Evolutionary conservation across 2,329 filamentous ascomycete genomes (phyloP), one percentile per base, ranked within the genome.

Genomic region (Venturia asperata): DNA sequence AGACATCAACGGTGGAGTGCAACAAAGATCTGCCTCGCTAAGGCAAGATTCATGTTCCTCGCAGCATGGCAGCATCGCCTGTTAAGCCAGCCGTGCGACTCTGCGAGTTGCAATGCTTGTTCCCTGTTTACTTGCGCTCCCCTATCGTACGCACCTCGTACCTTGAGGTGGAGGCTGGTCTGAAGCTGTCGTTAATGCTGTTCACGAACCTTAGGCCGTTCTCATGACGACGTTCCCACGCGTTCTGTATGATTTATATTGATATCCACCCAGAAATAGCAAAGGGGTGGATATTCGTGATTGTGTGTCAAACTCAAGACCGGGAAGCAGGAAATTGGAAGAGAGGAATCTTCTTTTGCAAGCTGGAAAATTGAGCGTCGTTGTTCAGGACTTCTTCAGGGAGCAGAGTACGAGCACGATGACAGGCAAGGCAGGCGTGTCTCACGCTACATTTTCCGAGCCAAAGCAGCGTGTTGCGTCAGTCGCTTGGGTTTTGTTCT

Each of bases 21-120:
- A 15, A 37, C 19, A 21, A 19, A 37, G 27, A 37, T 58, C 24
- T 27, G 49, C 27, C 24, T 37, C 30, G 27, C 52, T 37, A 58
- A 37, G 9, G 52, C 52, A 58, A 52, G 52, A 58, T 37, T 58
- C 52, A 58, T 58, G 52, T 58, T n/a, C 52, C 52, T 58, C 17
- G 13, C 52, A 52, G 21, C 6, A 45, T 34, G n/a, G 9, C 7
- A 43, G 42, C 7, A 11, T 39, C 37, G 11, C 11, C 52, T 27
- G 52, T 37, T 13, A n/a, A 19, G 52, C 52, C 27, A 37, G 27
- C 52, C 6, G 17, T 37, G 24, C 19, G 52, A 58, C 30, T 58
- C n/a, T n/a, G n/a, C n/a, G n/a, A n/a, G n/a, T 11, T 37, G 30
- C 7, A 7, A 56, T 56, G 27, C 52, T 56, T 24, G 13, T 56